Evolutionary conservation across 169 alveolate genomes (phyloP), one percentile per base, ranked within the genome.

Genomic region (Plasmodium vinckei): DNA sequence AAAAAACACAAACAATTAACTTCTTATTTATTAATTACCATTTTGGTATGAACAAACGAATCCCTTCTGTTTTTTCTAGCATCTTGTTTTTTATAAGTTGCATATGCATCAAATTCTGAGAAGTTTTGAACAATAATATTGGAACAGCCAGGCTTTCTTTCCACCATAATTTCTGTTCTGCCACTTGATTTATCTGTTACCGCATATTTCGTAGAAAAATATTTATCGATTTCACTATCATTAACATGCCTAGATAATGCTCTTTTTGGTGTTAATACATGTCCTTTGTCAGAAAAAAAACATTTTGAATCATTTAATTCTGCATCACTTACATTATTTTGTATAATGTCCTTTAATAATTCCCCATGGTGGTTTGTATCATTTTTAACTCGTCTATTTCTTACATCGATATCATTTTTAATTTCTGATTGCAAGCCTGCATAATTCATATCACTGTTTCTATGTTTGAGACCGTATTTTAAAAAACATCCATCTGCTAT

Each of bases 91-190:
- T 65, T 79, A 57, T 64, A 79, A 33, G 89, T 79, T 15, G 67
- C 89, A 39, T 79, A 79, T 12, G 89, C 89, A 79, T 79, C 89
- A 33, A 79, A 79, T 47, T 79, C 89, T 1, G 89, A 65, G 46
- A 79, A 79, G n/a, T 79, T 79, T 60, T 79, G 89, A 39, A 79
- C 89, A 39, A 79, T 79, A 69, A 79, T 65, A 47, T 79, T 65
- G 19, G 89, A 79, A 44, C 89, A 79, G 9, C 89, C 89, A 5
- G 77, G 77, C 67, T 79, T 79, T 46, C 89, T 79, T 19, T 64
- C 89, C 17, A 79, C 89, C 89, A 79, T 79, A 65, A 79, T 79
- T 79, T 79, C 89, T 33, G 89, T 79, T 54, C 89, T 27, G 17
- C 89, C 89, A 65, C 82, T 79, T 17, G 79, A 25, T 47, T 47